phyloP scores from a whole-genome alignment of 306 rosid species.

The Castanea sativa region DNA sequence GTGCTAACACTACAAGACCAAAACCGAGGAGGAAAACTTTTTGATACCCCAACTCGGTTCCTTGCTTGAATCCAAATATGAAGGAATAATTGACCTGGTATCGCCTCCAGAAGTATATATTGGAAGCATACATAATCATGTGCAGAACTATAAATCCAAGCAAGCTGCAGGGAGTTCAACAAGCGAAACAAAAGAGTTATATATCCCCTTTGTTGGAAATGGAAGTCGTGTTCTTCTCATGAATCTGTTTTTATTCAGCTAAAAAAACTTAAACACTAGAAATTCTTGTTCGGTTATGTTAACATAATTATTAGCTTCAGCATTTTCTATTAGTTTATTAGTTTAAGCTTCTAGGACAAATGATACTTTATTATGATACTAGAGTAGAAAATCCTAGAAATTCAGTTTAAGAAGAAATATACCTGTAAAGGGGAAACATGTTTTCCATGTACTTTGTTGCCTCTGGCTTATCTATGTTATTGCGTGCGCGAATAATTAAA shows the following conservation, averaged over 20 bases:
- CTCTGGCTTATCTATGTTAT: slow-evolving; percentile 30
- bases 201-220: no score
- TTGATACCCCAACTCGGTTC: slow-evolving; percentile 51
- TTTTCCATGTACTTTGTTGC: slow-evolving; percentile 50
- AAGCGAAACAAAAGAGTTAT: no score
- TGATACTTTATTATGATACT: no score
- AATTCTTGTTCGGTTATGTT: no score
- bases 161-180: slow-evolving; percentile 45
- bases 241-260: no score
- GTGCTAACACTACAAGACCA: slow-evolving; percentile 44
- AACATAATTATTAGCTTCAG: no score
- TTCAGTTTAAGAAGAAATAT: neutral
- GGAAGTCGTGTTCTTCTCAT: no score
- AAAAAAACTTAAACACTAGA: no score
- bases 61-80: slow-evolving; percentile 76
- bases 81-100: slow-evolving; percentile 63
- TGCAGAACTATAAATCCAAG: slow-evolving; percentile 63
- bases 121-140: slow-evolving; percentile 66
- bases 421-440: slow-evolving; percentile 79
- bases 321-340: no score
- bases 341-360: no score
- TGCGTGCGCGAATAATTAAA: slow-evolving; percentile 34
- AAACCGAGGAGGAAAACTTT: slow-evolving; percentile 52
- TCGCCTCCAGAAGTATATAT: slow-evolving; percentile 54
- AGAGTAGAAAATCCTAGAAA: no score